Evolutionary conservation across 2,329 filamentous ascomycete genomes (phyloP).

Genomic region (Xylaria sp.): DNA sequence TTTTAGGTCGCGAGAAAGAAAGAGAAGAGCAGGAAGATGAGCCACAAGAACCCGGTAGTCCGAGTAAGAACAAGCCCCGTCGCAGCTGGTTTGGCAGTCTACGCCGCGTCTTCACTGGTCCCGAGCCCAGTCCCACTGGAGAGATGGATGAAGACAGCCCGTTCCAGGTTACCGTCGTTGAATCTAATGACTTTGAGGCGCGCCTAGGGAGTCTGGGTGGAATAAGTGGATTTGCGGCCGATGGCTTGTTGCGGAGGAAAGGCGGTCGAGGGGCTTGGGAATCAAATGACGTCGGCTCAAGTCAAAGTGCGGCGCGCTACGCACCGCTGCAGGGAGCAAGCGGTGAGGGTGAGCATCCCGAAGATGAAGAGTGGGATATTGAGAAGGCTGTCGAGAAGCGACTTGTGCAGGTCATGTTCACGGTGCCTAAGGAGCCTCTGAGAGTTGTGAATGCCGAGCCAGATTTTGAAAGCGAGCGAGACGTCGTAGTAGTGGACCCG

Average conservation of each 20-base stretch:
- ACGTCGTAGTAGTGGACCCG: constrained; percentile 57
- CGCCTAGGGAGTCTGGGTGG: constrained; percentile 50
- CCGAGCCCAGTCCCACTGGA: constrained; percentile 45
- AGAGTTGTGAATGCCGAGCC: constrained; percentile 87
- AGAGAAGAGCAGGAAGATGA: constrained; percentile 39
- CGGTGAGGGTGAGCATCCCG: constrained; percentile 64
- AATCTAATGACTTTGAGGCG: constrained; percentile 57
- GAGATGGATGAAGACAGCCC: constrained; percentile 45
- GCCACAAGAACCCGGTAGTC: constrained; percentile 58
- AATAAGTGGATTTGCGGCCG: constrained; percentile 57
- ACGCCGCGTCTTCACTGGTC: constrained; percentile 66
- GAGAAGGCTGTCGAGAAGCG: constrained; percentile 76
- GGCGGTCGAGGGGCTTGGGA: constrained; percentile 67
- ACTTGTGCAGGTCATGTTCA: constrained; percentile 88
- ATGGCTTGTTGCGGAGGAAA: constrained; percentile 61
- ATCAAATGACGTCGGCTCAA: constrained; percentile 49
- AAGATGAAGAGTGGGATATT: constrained; percentile 73
- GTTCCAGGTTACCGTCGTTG: constrained; percentile 48
- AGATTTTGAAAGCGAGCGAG: constrained; percentile 56
- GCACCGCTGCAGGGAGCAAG: constrained; percentile 22
- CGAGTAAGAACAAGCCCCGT: constrained; percentile 66
- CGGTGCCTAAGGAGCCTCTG: constrained; percentile 85
- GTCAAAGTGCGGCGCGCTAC: constrained; percentile 46
- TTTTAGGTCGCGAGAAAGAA: constrained; percentile 52
- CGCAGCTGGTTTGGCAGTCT: constrained; percentile 76